Evolutionary conservation across 2,329 filamentous ascomycete species (phyloP), one percentile per base, ranked within the genome.

Genomic region (Colletotrichum tropicale): DNA sequence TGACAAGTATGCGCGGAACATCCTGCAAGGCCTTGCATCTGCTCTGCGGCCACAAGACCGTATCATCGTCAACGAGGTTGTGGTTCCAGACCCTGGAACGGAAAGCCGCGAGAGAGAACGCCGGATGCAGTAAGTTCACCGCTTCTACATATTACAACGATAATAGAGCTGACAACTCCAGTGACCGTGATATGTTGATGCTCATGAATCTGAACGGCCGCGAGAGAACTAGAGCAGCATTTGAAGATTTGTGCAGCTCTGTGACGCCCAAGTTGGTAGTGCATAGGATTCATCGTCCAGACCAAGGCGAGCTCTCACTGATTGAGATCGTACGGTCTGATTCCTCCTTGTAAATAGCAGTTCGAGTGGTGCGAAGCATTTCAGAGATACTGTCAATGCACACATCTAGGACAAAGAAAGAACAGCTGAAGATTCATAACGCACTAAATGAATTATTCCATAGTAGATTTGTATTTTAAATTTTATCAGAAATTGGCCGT

Each of bases 1-100:
- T 0, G 86, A 89, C 30, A 81, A 81, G 3, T 80, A 86, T 15
- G 80, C 82, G 0, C 71, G 78, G 2, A 74, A 77, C n/a, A 87
- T 88, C 24, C 78, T 85, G 10, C 69, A 71, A 21, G 26, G 32
- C 12, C 30, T 71, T 1, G 69, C 69, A 6, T 56, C 61, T 5
- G 34, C 61, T 13, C 6, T 71, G 43, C 24, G 61, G 7, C 69
- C 24, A 5, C 32, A 71, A 12, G 69, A 71, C 12, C 69, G 69
- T 1, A 71, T 71, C 6, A 66, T 71, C 5, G 34, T 71, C 4
- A 71, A 71, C 30, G 69, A 71, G 8, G 69, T 71, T 8, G 61
- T 71, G 16, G 69, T 71, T 9, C 69, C 69, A 4, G 69, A 66
- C 4, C 69, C 69, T 0, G 69, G 69, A 1, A 24, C 34, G 26